Evolutionary conservation across 2,329 filamentous ascomycete species (phyloP), one percentile per base, ranked within the genome.

Genomic region (Fusarium sp.): DNA sequence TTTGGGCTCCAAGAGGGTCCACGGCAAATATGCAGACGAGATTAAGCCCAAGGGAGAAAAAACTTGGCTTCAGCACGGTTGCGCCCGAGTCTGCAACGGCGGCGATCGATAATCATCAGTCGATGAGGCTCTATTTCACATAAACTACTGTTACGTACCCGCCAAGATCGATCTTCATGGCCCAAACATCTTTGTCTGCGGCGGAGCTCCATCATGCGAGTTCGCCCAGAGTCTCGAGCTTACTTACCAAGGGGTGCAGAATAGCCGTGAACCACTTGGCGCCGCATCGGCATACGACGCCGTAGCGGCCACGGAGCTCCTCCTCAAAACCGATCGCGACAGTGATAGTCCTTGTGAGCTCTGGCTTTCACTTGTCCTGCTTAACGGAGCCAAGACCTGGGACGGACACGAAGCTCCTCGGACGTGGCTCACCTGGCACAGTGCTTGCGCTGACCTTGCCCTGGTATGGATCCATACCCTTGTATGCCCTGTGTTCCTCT

Each of bases 81-180:
- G n/a, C 56, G 57, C 22, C 38, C 49, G 55, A 69, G 31, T 53
- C 29, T 44, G 60, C 22, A 66, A 64, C 64, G 20, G 55, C 35
- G 56, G 59, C 53, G 69, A 62, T 72, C 66, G 58, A 55, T 58
- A 20, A n/a, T 16, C 24, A 51, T 67, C 27, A 70, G 57, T 62
- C 24, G 57, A 70, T 74, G 66, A 74, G 69, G 72, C 72, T 75
- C 72, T 64, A 70, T 65, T 55, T 49, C 33, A 53, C 29, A 73
- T 44, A 63, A 60, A 68, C 64, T 65, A 56, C 60, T 68, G 33
- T 12, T 35, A 35, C 33, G 33, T 35, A 57, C 57, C 55, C 36
- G 27, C 36, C 69, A 67, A 73, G 72, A 70, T 70, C 62, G 62
- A 73, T 71, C 64, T 49, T 64, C 63, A 24, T 60, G 40, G 53